These are phyloP conservation scores for Cyberlindnera misumaiensis DNA, from an alignment of 805 yeast genomes.

Conservation along the genomic window DNA sequence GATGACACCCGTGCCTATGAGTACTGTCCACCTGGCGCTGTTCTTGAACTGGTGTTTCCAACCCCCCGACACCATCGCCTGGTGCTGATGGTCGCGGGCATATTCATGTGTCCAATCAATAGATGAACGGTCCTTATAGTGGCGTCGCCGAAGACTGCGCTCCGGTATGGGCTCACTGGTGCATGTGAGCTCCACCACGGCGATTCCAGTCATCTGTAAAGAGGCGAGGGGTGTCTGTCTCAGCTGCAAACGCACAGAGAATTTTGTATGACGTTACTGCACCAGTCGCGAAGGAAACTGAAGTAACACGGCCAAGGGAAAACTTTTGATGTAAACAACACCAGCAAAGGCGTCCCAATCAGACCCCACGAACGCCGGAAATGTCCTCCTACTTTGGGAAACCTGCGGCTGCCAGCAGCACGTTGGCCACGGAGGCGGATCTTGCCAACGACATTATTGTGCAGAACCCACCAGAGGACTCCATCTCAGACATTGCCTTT, in stretches of 20 bases:
- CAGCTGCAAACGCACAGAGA: too few species aligned
- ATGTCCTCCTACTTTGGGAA: constrained; percentile 34
- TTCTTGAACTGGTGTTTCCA: constrained; percentile 3
- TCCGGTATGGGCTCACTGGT: too few species aligned
- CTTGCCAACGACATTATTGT: constrained; percentile 64
- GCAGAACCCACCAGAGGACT: constrained; percentile 85
- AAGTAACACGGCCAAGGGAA: too few species aligned
- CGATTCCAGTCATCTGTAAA: constrained; percentile 1
- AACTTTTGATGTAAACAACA: neutral
- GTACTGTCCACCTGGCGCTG: constrained; percentile 37
- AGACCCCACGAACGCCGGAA: too few species aligned
- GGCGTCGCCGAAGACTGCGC: constrained; percentile 4
- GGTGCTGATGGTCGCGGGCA: constrained; percentile 8
- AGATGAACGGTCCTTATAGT: constrained; percentile 34
- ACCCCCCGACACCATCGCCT: too few species aligned
- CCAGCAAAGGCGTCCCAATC: too few species aligned
- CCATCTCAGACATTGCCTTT: constrained; percentile 76
- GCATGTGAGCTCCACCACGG: constrained; percentile 9
- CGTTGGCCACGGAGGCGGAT: constrained; percentile 31
- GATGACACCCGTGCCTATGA: constrained; percentile 37
- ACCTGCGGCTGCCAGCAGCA: constrained; percentile 17
- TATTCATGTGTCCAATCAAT: constrained; percentile 52
- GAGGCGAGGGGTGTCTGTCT: too few species aligned
- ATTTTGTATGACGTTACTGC: too few species aligned
- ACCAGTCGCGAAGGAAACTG: too few species aligned